Evolutionary conservation across 129 eudicot genomes (phyloP).

Genomic region (Artemisia tridentata): DNA sequence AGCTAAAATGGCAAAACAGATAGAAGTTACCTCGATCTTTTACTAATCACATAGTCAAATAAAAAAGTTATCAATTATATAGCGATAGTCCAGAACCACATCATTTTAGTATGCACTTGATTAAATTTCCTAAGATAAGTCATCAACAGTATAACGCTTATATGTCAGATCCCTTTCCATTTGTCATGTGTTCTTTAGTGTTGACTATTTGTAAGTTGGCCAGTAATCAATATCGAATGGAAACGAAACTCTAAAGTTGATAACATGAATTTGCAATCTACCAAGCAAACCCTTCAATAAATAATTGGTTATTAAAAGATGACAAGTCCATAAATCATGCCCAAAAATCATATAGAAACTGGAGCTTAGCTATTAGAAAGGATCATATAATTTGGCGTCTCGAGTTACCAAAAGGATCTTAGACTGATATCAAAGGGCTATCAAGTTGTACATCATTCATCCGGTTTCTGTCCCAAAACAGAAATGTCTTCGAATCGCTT

Average conservation of each 20-base stretch:
- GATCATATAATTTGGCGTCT: not conserved
- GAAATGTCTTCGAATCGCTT: conserved; percentile 27
- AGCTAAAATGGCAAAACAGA: too few species aligned
- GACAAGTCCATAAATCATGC: not conserved
- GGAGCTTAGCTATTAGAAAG: not conserved
- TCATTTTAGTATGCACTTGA: too few species aligned
- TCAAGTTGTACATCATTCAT: conserved; percentile 9
- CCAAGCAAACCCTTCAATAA: not conserved
- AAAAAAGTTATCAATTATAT: too few species aligned
- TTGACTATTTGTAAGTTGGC: too few species aligned
- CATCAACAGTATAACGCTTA: too few species aligned
- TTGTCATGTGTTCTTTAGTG: too few species aligned
- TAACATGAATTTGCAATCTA: not conserved
- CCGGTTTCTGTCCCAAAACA: conserved; percentile 25
- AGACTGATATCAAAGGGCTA: conserved; percentile 7
- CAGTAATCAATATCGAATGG: too few species aligned
- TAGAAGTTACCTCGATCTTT: too few species aligned
- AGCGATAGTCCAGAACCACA: too few species aligned
- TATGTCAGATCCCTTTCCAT: too few species aligned
- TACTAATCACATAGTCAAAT: too few species aligned
- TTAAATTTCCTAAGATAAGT: too few species aligned
- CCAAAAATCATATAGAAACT: not conserved
- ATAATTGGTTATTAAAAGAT: not conserved
- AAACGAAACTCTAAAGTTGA: not conserved
- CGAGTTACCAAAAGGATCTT: not conserved